Evolutionary conservation across 2,329 filamentous ascomycete species (phyloP).

Genomic region (Nothophaeocryptopus gaeumannii): DNA sequence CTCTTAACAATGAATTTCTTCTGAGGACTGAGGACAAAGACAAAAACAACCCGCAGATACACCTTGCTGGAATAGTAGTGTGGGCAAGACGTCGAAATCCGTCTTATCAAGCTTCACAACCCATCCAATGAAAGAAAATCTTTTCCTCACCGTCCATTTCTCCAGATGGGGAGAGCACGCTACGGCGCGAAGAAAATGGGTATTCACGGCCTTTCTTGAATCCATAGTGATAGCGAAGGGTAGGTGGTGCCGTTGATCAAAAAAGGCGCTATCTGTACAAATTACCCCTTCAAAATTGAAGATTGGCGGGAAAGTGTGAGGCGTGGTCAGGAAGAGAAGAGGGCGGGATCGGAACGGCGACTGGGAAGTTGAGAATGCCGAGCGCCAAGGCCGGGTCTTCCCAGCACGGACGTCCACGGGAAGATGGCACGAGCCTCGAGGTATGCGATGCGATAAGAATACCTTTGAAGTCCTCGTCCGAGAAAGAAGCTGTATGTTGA

Average conservation of each 20-base stretch:
- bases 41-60: slow-evolving; percentile 1
- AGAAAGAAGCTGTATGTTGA: neutral
- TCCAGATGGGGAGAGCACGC: slow-evolving; percentile 8
- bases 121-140: slow-evolving; percentile 17
- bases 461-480: neutral
- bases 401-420: neutral
- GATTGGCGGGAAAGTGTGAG: slow-evolving; percentile 1
- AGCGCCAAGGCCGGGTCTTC: neutral
- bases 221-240: slow-evolving; percentile 17
- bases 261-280: slow-evolving; percentile 10
- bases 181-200: slow-evolving; percentile 1
- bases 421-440: slow-evolving; percentile 2
- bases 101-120: slow-evolving; percentile 12
- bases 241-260: slow-evolving; percentile 12
- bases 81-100: neutral
- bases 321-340: neutral
- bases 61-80: neutral
- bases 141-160: slow-evolving; percentile 13
- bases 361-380: neutral
- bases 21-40: neutral
- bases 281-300: slow-evolving; percentile 19
- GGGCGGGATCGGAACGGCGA: neutral
- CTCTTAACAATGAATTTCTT: neutral
- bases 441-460: neutral
- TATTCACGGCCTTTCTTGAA: slow-evolving; percentile 4